phyloP scores from a whole-genome alignment of 1,284 basidiomycete genomes.

The Trichosporon inkin region DNA sequence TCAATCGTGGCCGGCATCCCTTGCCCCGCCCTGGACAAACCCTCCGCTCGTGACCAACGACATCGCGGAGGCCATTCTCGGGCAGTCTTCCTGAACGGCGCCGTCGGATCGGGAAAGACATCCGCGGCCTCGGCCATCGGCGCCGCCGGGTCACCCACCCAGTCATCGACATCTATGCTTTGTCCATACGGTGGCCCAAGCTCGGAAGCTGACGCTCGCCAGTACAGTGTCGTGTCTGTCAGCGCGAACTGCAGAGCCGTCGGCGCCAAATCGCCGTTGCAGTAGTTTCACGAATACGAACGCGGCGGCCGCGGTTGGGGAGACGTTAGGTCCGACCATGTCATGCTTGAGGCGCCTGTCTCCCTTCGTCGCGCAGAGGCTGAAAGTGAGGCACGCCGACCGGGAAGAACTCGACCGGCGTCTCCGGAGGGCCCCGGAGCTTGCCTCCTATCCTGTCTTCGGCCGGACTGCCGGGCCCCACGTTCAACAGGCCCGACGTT shows the following conservation, averaged over 20 bases:
- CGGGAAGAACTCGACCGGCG: neutral
- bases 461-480: slow-evolving; percentile 9
- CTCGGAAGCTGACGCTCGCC: neutral
- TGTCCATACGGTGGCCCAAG: neutral
- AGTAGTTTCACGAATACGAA: neutral
- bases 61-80: neutral
- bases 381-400: neutral
- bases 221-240: neutral
- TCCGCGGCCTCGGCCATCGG: slow-evolving; percentile 6
- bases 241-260: slow-evolving; percentile 4
- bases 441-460: neutral
- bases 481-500: slow-evolving; percentile 1
- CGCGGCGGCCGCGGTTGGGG: neutral
- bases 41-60: neutral
- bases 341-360: slow-evolving; percentile 6
- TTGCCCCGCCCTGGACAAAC: neutral
- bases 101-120: slow-evolving; percentile 11
- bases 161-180: slow-evolving; percentile 6
- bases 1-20: too few relatives aligned
- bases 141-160: slow-evolving; percentile 6
- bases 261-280: slow-evolving; percentile 2
- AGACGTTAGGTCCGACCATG: neutral
- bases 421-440: slow-evolving; percentile 4
- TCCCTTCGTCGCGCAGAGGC: neutral
- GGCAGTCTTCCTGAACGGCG: slow-evolving; percentile 10